These are phyloP conservation scores for Lactarius indigo DNA, from an alignment of 768 basidiomycete species.

Conservation along the genomic window DNA sequence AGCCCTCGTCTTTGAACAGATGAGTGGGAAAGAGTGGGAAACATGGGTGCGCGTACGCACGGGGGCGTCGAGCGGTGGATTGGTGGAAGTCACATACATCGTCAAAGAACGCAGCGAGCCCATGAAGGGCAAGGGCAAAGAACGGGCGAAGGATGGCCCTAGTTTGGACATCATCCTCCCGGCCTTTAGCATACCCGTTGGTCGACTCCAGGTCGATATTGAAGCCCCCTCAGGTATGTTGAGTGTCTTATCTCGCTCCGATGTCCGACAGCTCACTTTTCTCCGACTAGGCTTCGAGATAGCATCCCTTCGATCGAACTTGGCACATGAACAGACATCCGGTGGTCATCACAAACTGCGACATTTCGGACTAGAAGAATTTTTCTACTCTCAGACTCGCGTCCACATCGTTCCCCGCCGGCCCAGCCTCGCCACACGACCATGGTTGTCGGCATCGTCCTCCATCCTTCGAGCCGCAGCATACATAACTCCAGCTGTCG, in stretches of 20 bases:
- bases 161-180: slow-evolving; percentile 55
- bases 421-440: background rate
- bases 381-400: slow-evolving; percentile 55
- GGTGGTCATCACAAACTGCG: slow-evolving; percentile 45
- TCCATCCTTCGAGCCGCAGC: slow-evolving; percentile 25
- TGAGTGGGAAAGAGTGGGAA: slow-evolving; percentile 56
- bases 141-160: slow-evolving; percentile 29
- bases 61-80: slow-evolving; percentile 49
- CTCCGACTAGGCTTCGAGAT: slow-evolving; percentile 41
- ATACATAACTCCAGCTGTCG: slow-evolving; percentile 27
- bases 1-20: slow-evolving; percentile 48
- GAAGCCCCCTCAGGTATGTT: slow-evolving; percentile 51
- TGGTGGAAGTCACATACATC: slow-evolving; percentile 62
- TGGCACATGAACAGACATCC: slow-evolving; percentile 46
- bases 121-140: slow-evolving; percentile 36
- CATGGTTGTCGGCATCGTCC: background rate
- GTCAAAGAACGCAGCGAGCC: slow-evolving; percentile 37
- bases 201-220: slow-evolving; percentile 59
- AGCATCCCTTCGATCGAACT: slow-evolving; percentile 49
- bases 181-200: slow-evolving; percentile 68
- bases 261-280: background rate
- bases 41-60: slow-evolving; percentile 62
- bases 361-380: slow-evolving; percentile 51
- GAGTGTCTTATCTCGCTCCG: background rate
- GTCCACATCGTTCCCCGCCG: slow-evolving; percentile 9